phyloP scores from a whole-genome alignment of 208 protist genomes.

The Trypanosoma cruzi region DNA sequence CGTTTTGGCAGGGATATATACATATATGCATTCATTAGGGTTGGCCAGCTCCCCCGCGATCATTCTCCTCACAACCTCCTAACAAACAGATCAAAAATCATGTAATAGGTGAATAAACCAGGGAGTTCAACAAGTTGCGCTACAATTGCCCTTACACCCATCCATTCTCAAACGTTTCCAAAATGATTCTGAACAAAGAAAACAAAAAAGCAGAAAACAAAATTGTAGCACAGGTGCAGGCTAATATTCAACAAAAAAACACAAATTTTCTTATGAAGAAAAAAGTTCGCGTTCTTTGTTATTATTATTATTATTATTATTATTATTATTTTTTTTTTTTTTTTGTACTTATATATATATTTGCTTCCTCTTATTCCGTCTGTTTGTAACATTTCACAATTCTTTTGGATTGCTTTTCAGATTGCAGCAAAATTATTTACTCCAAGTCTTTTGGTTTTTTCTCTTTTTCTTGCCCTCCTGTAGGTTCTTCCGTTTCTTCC shows the following conservation, averaged over 20 bases:
- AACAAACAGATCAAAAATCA: too few species aligned
- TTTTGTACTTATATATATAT: neutral
- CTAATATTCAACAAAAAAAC: neutral
- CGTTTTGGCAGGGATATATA: too few species aligned
- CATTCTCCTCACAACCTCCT: too few species aligned
- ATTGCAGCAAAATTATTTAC: neutral
- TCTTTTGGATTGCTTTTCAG: neutral
- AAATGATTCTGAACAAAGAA: too few species aligned
- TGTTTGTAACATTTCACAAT: neutral
- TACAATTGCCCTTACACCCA: too few species aligned
- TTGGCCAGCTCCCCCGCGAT: too few species aligned
- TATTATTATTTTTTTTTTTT: neutral
- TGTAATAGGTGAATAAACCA: too few species aligned
- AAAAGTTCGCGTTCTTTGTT: neutral
- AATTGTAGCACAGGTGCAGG: neutral
- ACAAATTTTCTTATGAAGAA: too few species aligned
- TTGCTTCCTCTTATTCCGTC: neutral
- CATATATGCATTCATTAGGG: too few species aligned
- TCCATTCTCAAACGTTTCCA: too few species aligned
- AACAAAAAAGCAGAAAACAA: neutral
- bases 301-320: neutral
- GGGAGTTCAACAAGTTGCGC: too few species aligned
- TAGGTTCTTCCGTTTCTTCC: neutral
- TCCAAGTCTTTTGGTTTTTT: neutral
- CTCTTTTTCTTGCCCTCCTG: neutral